A percentile compares a stretch with the other conserved stretches of the same genome.
Conservation (phyloP, 192 early-diverging fungal species). For the Jimgerdemannia flammicorona region DNA sequence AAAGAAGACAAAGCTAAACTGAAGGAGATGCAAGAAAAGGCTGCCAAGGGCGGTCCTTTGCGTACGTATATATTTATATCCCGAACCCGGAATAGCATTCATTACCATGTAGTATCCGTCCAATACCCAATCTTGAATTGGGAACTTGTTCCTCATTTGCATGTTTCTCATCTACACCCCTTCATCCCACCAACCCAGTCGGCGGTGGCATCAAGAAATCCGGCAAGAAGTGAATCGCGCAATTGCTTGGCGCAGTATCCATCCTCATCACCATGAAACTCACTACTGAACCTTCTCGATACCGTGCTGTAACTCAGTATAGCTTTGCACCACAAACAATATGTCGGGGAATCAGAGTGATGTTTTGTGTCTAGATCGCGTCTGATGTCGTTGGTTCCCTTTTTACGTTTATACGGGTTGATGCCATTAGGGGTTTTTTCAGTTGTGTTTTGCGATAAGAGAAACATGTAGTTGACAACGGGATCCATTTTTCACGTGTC, state of each 20-base stretch:
- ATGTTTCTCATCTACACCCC: not conserved
- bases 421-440: too few species aligned
- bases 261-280: too few species aligned
- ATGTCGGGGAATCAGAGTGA: too few species aligned
- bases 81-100: not conserved
- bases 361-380: too few species aligned
- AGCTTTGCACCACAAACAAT: too few species aligned
- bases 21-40: constrained; percentile 70
- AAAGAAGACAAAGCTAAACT: constrained; percentile 75
- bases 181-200: constrained; percentile 18
- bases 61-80: constrained; percentile 27
- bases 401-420: too few species aligned
- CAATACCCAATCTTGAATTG: not conserved
- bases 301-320: not conserved
- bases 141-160: not conserved
- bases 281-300: too few species aligned
- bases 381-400: too few species aligned
- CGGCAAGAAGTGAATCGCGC: constrained; percentile 60
- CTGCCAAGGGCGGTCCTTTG: constrained; percentile 60
- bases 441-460: too few species aligned
- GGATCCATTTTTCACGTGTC: too few species aligned
- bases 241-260: too few species aligned
- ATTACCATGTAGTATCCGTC: not conserved
- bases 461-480: too few species aligned
- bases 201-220: constrained; percentile 76